Percentiles rank a stretch among this genome's conserved stretches.
Evolutionary conservation across 768 basidiomycete genomes (phyloP).

Genomic region (Naganishia kalamii): DNA sequence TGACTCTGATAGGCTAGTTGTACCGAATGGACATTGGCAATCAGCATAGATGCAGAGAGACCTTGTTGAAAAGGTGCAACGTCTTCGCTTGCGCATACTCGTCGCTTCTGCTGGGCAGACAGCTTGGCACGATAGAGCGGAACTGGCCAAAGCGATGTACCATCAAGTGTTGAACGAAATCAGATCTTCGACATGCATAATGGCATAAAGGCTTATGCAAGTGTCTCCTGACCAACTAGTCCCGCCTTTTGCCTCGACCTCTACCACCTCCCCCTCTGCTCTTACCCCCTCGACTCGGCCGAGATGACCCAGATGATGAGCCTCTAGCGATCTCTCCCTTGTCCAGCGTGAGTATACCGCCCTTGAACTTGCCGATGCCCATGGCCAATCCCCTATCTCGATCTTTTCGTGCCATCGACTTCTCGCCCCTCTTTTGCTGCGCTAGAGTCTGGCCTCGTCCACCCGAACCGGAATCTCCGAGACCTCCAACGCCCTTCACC

Average conservation of each 20-base stretch:
- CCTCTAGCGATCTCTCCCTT: conserved; percentile 42
- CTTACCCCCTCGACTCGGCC: neutral
- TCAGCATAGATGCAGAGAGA: neutral
- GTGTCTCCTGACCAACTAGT: too few species aligned
- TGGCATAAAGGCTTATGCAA: too few species aligned
- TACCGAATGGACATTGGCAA: neutral
- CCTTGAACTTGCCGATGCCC: conserved; percentile 43
- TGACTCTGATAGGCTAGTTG: conserved; percentile 1
- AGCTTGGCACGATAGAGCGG: too few species aligned
- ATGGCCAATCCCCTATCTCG: conserved; percentile 40
- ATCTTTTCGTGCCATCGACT: conserved; percentile 29
- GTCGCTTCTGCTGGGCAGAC: too few species aligned
- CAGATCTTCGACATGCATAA: too few species aligned
- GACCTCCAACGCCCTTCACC: conserved; percentile 33
- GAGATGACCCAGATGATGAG: conserved; percentile 8
- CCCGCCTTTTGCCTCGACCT: conserved; percentile 4
- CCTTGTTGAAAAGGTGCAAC: neutral
- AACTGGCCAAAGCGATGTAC: too few species aligned
- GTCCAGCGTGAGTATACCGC: conserved; percentile 42
- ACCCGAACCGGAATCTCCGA: conserved; percentile 25
- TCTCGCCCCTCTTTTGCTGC: conserved; percentile 32
- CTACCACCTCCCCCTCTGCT: neutral
- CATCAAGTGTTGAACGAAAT: too few species aligned
- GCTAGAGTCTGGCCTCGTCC: conserved; percentile 23
- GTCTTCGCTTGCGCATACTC: too few species aligned